A percentile compares a stretch with the other conserved stretches of the same genome.
These are phyloP conservation scores for Trypanosoma caninum DNA, from an alignment of 208 protist species.

Conservation along the genomic window DNA sequence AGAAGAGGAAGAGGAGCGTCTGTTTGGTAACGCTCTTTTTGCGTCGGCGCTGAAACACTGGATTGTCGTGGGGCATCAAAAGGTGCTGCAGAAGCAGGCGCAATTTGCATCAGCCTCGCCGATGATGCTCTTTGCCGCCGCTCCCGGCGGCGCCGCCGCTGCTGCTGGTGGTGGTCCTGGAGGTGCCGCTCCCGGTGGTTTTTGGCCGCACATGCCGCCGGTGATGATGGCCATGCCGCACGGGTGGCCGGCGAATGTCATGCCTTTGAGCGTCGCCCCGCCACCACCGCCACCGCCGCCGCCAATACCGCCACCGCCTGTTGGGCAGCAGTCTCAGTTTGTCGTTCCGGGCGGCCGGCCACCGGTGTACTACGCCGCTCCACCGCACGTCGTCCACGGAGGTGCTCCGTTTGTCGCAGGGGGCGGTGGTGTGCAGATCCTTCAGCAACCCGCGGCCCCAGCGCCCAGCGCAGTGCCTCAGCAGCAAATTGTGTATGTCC, in stretches of 20 bases:
- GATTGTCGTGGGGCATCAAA: conserved; percentile 23
- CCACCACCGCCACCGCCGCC: not conserved
- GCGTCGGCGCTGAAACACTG: conserved; percentile 45
- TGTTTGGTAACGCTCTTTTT: conserved; percentile 51
- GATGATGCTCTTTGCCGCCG: conserved; percentile 5
- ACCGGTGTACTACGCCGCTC: conserved; percentile 13
- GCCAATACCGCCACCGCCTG: not conserved
- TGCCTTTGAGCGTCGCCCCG: conserved; percentile 8
- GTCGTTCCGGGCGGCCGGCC: conserved; percentile 5
- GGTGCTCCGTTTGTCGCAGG: too few species aligned
- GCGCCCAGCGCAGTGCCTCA: not conserved
- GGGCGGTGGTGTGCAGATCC: too few species aligned
- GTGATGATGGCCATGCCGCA: conserved; percentile 18
- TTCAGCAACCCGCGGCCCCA: too few species aligned
- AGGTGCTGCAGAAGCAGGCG: conserved; percentile 1
- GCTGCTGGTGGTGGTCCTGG: too few species aligned
- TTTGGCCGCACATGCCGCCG: conserved; percentile 21
- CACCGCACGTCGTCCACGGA: too few species aligned
- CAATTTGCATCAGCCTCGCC: not conserved
- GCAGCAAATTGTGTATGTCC: conserved; percentile 28
- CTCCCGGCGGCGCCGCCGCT: conserved; percentile 3
- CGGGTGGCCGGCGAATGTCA: conserved; percentile 10
- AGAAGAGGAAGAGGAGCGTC: conserved; percentile 60
- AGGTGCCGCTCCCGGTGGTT: too few species aligned
- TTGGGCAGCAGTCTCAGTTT: conserved; percentile 8